Base-by-base conservation (phyloP, 257 asterid species). In the Gynochthodes officinalis region DNA sequence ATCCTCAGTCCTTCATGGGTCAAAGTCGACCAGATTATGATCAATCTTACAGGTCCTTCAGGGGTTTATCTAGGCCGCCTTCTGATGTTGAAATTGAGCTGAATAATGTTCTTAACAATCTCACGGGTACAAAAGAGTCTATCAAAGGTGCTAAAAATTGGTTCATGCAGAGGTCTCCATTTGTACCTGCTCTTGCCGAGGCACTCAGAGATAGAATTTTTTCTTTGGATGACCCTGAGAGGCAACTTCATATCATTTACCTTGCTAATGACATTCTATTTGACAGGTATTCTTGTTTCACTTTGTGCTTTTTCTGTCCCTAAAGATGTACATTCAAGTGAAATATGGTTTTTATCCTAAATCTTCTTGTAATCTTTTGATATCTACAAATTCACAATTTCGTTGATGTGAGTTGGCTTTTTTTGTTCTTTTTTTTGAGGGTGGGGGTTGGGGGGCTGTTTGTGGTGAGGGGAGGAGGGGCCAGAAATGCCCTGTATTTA, bases 121-220 rank as follows among this genome's bases (percentile, higher is more conserved):
- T 94, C 63, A 81, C 89, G 35, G 97, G 99, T 69, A 94, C 97
- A n/a, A 94, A 94, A 79, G 99, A 94, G 86, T 94, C 99, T 0
- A 94, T 94, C 61, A 94, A 91, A 86, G 87, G 97, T 79, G 97
- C 99, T 37, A 94, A 94, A 86, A 87, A 86, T 73, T 94, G 99
- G 99, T 94, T 94, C 84, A 94, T 94, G 95, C 99, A 94, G 82
- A 84, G 97, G 82, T 78, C 96, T 73, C 86, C 97, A 64, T 94
- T 89, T 76, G 78, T 82, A 71, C 89, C 93, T 13, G 89, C 84
- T 48, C 80, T 91, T 75, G 96, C 97, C 25, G 99, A 94, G 88
- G 96, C 96, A 58, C 91, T 94, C 55, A 92, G 93, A 27, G 97
- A 94, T 78, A 83, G 90, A 81, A 88, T 91, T 57, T 84, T 86